Conservation (phyloP, 148 eudicot species). For the Limonium bicolor region DNA sequence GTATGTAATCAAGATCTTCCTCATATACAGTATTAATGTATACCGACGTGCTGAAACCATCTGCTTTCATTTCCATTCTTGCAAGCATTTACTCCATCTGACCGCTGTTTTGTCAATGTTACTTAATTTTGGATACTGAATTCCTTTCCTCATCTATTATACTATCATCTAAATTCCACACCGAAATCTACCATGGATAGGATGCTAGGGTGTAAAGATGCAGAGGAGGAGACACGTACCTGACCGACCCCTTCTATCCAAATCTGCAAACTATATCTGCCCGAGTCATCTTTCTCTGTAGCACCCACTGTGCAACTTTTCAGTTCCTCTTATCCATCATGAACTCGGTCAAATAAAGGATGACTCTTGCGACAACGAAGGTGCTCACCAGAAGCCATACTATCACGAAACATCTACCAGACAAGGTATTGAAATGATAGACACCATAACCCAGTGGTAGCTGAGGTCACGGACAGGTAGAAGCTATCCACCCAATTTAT, state of each 20-base stretch:
- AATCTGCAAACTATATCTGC: constrained; percentile 45
- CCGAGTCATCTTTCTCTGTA: constrained; percentile 33
- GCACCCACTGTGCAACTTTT: constrained; percentile 28
- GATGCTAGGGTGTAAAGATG: no score
- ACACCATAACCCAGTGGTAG: constrained; percentile 57
- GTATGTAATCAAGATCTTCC: no score
- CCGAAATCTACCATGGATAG: no score
- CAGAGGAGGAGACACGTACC: constrained; percentile 14
- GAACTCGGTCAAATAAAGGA: constrained; percentile 40
- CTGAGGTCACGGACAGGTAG: constrained; percentile 53
- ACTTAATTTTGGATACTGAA: no score
- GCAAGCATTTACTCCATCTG: no score
- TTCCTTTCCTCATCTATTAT: no score
- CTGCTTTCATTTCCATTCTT: no score
- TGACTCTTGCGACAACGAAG: constrained; percentile 49
- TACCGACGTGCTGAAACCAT: no score
- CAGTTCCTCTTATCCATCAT: constrained; percentile 49
- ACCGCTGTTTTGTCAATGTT: no score
- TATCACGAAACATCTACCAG: constrained; percentile 42
- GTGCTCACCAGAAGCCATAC: constrained; percentile 46
- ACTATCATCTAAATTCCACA: no score
- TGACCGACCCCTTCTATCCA: constrained; percentile 53
- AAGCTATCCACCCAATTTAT: constrained; percentile 40
- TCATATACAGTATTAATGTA: no score
- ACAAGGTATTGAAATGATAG: constrained; percentile 23